phyloP scores from a whole-genome alignment of 1,139 yeast genomes.

The Zygoascus hellenicus region DNA sequence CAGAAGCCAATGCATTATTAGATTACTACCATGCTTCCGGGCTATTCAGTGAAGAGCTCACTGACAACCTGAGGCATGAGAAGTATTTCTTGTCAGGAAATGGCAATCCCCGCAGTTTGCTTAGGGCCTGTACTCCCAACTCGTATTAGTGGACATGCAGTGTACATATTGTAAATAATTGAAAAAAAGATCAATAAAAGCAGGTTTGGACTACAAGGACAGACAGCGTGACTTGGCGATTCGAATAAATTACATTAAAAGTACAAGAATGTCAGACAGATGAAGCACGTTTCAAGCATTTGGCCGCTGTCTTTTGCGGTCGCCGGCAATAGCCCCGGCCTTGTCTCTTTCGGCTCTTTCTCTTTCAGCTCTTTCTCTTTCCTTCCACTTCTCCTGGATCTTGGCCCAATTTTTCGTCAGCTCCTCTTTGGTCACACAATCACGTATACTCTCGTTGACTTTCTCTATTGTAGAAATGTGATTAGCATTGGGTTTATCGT shows the following conservation, averaged over 20 bases:
- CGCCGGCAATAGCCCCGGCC: conserved; percentile 3
- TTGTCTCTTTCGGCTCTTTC: conserved; percentile 5
- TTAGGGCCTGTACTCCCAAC: conserved; percentile 23
- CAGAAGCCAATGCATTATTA: conserved; percentile 51
- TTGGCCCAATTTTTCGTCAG: conserved; percentile 45
- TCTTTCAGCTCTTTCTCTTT: conserved; percentile 34
- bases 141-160: conserved; percentile 3
- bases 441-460: conserved; percentile 77
- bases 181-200: too few species aligned
- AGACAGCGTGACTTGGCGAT: too few species aligned
- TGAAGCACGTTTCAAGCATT: too few species aligned
- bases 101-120: conserved; percentile 71
- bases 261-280: not conserved
- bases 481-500: conserved; percentile 87
- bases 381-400: conserved; percentile 46
- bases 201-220: too few species aligned
- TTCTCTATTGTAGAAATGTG: conserved; percentile 74
- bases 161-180: not conserved
- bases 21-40: conserved; percentile 52
- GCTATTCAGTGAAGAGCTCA: conserved; percentile 43
- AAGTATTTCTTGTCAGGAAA: conserved; percentile 64
- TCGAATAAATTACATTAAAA: not conserved
- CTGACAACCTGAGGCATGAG: conserved; percentile 41
- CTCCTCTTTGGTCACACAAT: conserved; percentile 78
- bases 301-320: not conserved